Evolutionary conservation across 1,284 basidiomycete genomes (phyloP), one percentile per base, ranked within the genome.

Genomic region (Pseudozyma pruni): DNA sequence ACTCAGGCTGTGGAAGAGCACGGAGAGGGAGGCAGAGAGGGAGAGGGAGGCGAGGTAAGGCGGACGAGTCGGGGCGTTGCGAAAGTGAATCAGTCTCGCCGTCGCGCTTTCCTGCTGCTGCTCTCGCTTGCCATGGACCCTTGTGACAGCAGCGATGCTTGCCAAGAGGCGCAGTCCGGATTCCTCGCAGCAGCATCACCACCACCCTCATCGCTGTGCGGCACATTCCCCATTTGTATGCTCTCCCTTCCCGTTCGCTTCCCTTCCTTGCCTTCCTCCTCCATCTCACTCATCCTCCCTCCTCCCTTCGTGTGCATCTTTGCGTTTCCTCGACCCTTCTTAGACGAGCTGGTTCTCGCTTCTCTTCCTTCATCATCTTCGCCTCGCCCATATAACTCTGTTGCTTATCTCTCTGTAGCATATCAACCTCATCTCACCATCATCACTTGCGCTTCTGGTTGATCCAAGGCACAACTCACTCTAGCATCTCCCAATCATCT

Each of bases 311-410:
- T 59, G 48, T 60, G 48, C 53, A 53, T 48, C 45, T 37, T 40
- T 55, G 41, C 59, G 37, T 40, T 47, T 46, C 47, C 53, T 44
- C 31, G 8, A 47, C 52, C 54, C 44, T 35, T 42, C 33, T 43
- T 43, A 16, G 51, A 62, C 56, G 58, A 61, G 58, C 66, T 58
- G 56, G 58, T 53, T 61, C 64, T 62, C 58, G 53, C 56, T 48
- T 57, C 38, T 48, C 37, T 37, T 35, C 33, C 50, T 19, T 51
- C 39, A 25, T 45, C 40, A 19, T 38, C 33, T 41, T 29, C 32
- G 16, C 47, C 42, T 47, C 42, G 5, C 40, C 10, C 29, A 20
- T 34, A 17, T 32, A 35, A 23, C 32, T 25, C 44, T 19, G 27
- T 42, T 29, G 40, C n/a, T 42, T 34, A 6, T 29, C 27, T 6